Evolutionary conservation across 805 yeast genomes (phyloP), one percentile per base, ranked within the genome.

Genomic region (Kazachstania bromeliacearum): DNA sequence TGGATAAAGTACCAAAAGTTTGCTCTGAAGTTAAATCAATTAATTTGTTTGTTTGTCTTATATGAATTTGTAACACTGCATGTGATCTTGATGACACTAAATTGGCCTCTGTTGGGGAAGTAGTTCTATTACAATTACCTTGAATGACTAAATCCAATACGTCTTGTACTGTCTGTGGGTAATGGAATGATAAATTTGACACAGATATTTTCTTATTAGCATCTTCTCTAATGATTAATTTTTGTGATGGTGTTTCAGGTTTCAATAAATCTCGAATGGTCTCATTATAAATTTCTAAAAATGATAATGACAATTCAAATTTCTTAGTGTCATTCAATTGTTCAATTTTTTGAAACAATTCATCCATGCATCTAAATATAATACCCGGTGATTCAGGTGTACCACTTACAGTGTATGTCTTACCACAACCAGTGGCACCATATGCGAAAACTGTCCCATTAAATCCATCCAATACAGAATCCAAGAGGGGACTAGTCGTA

Each of bases 401-500:
- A 0, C 96, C 96, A 53, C 80, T 73, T 22, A 88, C 82, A 0
- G 97, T 88, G 55, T 81, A 85, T 0, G 96, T 88, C 54, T 88
- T 88, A n/a, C 97, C 97, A 58, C 96, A 88, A 0, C 97, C 97
- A 0, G 97, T 88, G 20, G 97, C 94, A 1, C 97, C 97, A 55
- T 88, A 88, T 0, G 97, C 96, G 64, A 88, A 88, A 0, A 88
- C 85, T 0, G 96, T 85, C 5, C 95, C 79, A 55, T 89, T 87
- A 59, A 66, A 84, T 0, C 96, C 97, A 42, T 83, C 92, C 28
- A 88, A 56, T 0, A 85, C 77, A 27, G 79, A 71, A 41, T 78
- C 85, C 6, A 88, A 63, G 33, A 85, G 62, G 0, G 94, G 89
- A 34, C 68, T 64, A 0, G 94, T 75, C 1, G 95, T 84, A 21